Evolutionary conservation across 192 early-diverging fungal genomes (phyloP), one percentile per base, ranked within the genome.

Genomic region (Podila minutissima): DNA sequence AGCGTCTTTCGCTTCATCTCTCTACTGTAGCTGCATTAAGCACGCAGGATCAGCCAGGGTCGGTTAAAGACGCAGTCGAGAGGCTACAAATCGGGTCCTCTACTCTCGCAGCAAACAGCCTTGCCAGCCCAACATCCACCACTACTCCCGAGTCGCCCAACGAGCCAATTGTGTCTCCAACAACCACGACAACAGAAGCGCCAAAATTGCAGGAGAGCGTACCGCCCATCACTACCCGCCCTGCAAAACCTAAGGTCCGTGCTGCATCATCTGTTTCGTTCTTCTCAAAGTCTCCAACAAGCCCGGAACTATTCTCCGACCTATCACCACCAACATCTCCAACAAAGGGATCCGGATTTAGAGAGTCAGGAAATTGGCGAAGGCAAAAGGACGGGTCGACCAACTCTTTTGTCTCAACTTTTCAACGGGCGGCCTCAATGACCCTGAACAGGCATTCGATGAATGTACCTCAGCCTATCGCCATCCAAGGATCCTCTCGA

Each of bases 1-100:
- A 94, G 67, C 90, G 92, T 58, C 89, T 95, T 49, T 94, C 93
- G 5, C 74, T 91, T 41, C 71, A 81, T 67, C 68, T 85, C 24
- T 67, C 84, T 4, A 48, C 64, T 20, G 66, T 24, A 22, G 65
- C 50, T 12, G 70, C 64, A 59, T 38, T 28, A 28, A 59, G 33
- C 15, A 19, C 41, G 3, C 77, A 73, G 51, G 67, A 73, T 24
- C 62, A 58, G 33, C 11, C 55, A 15, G n/a, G 49, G 31, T 22
- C 31, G 13, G 57, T 12, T 26, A 60, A 24, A 72, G 26, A 50
- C 20, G 60, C 22, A n/a, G 28, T 81, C 32, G 77, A 81, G 49
- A 37, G 67, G 38, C 58, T 73, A 17, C 29, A 48, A 48, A 73
- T 81, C 29, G 29, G 49, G 20, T 68, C 70, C 8, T 37, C 53